Conservation (phyloP, 1,284 basidiomycete genomes). For the Heliocybe sulcata region DNA sequence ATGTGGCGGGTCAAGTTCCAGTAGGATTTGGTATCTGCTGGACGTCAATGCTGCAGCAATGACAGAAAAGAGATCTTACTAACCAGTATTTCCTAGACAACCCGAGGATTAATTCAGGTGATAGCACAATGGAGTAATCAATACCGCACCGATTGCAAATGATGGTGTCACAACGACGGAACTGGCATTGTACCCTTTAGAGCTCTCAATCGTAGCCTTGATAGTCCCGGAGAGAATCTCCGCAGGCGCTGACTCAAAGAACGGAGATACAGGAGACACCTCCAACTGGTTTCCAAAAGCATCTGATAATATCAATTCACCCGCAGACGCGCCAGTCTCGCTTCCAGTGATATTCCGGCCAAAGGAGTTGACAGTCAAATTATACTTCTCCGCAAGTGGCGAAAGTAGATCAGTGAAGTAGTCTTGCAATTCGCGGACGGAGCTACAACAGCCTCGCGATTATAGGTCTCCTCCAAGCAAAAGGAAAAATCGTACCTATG, state of each 20-base stretch:
- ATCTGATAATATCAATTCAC: constrained; percentile 17
- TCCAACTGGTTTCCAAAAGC: constrained; percentile 30
- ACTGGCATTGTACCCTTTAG: constrained; percentile 1
- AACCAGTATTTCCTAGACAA: constrained; percentile 1
- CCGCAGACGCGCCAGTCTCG: background rate
- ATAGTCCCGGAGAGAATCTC: constrained; percentile 35
- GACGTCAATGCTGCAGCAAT: background rate
- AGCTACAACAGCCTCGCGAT: constrained; percentile 11
- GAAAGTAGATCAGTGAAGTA: constrained; percentile 21
- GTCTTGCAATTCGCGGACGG: constrained; percentile 20
- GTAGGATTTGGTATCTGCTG: constrained; percentile 34
- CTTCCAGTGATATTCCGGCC: constrained; percentile 25
- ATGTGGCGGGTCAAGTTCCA: constrained; percentile 42
- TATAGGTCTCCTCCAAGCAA: background rate
- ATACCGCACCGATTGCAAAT: background rate
- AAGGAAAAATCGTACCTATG: constrained; percentile 26
- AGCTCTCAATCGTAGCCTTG: constrained; percentile 12
- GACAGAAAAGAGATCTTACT: background rate
- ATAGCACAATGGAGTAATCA: too few relatives aligned
- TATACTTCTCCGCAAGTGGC: constrained; percentile 27
- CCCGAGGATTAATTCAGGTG: too few relatives aligned
- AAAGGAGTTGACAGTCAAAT: constrained; percentile 42
- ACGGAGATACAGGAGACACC: constrained; percentile 39
- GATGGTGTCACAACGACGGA: background rate
- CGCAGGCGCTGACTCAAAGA: constrained; percentile 27